A percentile compares a stretch with the other conserved stretches of the same genome.
Conservation (phyloP, 805 yeast genomes). For the Lachancea sp. region DNA sequence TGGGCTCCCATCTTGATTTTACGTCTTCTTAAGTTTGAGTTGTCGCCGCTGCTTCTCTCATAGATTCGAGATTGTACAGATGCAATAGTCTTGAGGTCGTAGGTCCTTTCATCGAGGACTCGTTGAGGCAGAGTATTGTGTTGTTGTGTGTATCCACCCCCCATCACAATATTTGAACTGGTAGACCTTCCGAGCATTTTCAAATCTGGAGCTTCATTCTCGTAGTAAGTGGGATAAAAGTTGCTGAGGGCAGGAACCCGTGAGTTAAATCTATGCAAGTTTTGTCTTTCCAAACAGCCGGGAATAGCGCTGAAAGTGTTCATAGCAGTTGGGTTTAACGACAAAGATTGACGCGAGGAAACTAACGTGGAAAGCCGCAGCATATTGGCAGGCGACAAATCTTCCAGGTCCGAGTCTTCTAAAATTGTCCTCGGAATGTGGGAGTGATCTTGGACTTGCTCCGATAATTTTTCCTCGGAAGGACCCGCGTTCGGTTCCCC, state of each 20-base stretch:
- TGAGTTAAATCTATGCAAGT: constrained; percentile 28
- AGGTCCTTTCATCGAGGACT: constrained; percentile 20
- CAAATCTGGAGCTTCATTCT: constrained; percentile 5
- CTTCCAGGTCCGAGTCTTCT: constrained; percentile 31
- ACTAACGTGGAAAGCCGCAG: constrained; percentile 60
- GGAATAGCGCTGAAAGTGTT: constrained; percentile 35
- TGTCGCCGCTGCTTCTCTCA: constrained; percentile 26
- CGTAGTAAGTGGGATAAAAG: constrained; percentile 13
- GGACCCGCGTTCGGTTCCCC: constrained; percentile 12
- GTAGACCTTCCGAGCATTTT: constrained; percentile 5
- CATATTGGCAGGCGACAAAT: constrained; percentile 59
- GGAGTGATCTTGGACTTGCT: constrained; percentile 6
- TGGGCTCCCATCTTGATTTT: constrained; percentile 21
- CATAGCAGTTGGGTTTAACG: constrained; percentile 51
- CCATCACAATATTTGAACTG: constrained; percentile 4
- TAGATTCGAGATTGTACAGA: constrained; percentile 29
- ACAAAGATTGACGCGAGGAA: constrained; percentile 73
- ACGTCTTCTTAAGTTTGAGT: constrained; percentile 27
- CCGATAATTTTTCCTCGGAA: constrained; percentile 4
- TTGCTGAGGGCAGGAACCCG: constrained; percentile 30
- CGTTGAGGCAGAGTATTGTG: constrained; percentile 24
- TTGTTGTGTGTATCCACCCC: constrained; percentile 13
- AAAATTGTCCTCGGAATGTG: constrained; percentile 16
- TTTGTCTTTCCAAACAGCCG: constrained; percentile 33
- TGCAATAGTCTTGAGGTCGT: constrained; percentile 26